Percentiles rank a stretch among this genome's conserved stretches.
Conservation (phyloP, 345 rosid genomes). For the Carallia brachiata region DNA sequence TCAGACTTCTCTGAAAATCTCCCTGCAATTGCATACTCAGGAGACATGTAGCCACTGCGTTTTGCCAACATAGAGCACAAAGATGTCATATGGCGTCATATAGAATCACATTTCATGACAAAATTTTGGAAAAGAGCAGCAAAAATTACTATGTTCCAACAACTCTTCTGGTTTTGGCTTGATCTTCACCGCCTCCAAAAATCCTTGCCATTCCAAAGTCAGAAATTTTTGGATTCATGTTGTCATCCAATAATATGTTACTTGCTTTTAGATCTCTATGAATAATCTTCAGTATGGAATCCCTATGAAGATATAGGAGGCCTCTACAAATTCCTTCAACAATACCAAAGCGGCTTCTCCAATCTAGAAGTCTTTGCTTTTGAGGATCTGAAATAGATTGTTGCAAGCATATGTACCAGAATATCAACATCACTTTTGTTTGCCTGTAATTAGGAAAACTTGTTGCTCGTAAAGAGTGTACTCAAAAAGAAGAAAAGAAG, state of each 20-base stretch:
- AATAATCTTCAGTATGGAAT: conserved; percentile 69
- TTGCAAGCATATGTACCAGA: too few relatives aligned
- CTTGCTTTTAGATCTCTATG: conserved; percentile 73
- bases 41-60: conserved; percentile 74
- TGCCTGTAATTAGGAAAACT: too few relatives aligned
- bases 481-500: background rate
- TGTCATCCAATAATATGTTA: conserved; percentile 51
- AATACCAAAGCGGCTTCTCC: conserved; percentile 57
- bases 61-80: too few relatives aligned
- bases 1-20: conserved; percentile 64
- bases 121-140: background rate
- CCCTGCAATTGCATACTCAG: conserved; percentile 66
- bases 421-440: too few relatives aligned
- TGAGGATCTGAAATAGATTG: conserved; percentile 31
- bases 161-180: conserved; percentile 49
- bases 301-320: conserved; percentile 63
- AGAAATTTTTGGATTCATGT: conserved; percentile 55
- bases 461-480: too few relatives aligned
- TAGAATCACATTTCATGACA: background rate
- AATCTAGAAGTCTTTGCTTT: conserved; percentile 39
- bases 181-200: conserved; percentile 45
- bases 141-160: conserved; percentile 59
- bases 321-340: conserved; percentile 62
- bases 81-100: background rate
- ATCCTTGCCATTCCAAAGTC: conserved; percentile 72